phyloP scores from a whole-genome alignment of 1,284 basidiomycete species.

The Fomitopsis palustris region DNA sequence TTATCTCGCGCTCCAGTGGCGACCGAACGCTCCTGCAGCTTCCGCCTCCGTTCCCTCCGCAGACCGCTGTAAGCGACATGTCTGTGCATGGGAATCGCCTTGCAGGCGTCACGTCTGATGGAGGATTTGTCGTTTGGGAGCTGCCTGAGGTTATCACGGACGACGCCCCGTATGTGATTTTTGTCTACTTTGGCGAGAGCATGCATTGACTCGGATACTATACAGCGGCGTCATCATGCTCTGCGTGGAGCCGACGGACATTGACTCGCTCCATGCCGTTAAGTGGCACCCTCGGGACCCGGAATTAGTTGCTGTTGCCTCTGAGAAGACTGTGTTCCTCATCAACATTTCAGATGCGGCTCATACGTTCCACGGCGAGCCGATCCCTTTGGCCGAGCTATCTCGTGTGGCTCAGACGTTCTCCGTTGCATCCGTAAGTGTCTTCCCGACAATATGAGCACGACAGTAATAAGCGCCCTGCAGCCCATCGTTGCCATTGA shows the following conservation, averaged over 20 bases:
- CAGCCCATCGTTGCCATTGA: slow-evolving; percentile 78
- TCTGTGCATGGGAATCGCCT: slow-evolving; percentile 77
- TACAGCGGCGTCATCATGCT: slow-evolving; percentile 63
- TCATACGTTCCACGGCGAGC: slow-evolving; percentile 55
- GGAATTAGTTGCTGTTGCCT: slow-evolving; percentile 75
- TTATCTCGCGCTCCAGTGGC: slow-evolving; percentile 81
- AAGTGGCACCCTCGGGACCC: slow-evolving; percentile 80
- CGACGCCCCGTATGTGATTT: slow-evolving; percentile 66
- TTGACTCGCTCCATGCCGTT: slow-evolving; percentile 67
- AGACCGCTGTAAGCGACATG: slow-evolving; percentile 75
- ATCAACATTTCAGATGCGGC: slow-evolving; percentile 64
- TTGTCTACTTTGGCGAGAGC: neutral
- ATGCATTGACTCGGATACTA: neutral
- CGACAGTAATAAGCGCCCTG: slow-evolving; percentile 2
- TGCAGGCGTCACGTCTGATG: slow-evolving; percentile 80
- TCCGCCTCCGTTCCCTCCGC: slow-evolving; percentile 56
- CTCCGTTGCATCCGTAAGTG: slow-evolving; percentile 62
- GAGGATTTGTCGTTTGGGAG: slow-evolving; percentile 84
- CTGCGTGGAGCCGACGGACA: slow-evolving; percentile 58
- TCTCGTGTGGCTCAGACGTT: slow-evolving; percentile 63
- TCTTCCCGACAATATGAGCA: neutral
- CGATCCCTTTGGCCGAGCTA: slow-evolving; percentile 62
- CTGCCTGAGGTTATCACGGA: slow-evolving; percentile 76
- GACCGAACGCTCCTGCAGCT: slow-evolving; percentile 79
- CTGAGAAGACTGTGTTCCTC: slow-evolving; percentile 66